Conservation (phyloP, 495 filamentous ascomycete species). For the Aspergillus cristatus region DNA sequence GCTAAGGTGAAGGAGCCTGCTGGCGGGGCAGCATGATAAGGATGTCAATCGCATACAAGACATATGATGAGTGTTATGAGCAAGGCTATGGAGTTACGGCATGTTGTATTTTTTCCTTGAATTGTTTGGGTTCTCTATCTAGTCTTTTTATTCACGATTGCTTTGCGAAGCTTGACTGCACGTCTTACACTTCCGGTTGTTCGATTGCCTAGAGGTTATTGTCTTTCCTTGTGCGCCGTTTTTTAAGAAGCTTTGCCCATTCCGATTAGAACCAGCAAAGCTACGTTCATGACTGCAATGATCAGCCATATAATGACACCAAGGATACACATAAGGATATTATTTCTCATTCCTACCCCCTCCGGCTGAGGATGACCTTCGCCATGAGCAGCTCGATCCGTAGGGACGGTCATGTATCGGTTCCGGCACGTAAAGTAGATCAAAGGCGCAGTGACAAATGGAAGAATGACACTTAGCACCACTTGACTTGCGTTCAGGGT, state of each 20-base stretch:
- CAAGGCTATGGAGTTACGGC: slow-evolving; percentile 16
- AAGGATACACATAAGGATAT: slow-evolving; percentile 44
- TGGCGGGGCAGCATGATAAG: too few species aligned
- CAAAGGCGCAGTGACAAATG: slow-evolving; percentile 72
- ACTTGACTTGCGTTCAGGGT: slow-evolving; percentile 74
- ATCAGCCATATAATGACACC: slow-evolving; percentile 56
- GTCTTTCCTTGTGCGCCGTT: neutral
- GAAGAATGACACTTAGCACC: slow-evolving; percentile 68
- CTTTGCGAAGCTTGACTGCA: slow-evolving; percentile 1
- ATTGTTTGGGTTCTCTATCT: neutral
- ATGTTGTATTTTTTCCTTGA: slow-evolving; percentile 1
- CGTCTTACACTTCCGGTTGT: too few species aligned
- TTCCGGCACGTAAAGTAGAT: slow-evolving; percentile 81
- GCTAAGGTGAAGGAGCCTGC: slow-evolving; percentile 69
- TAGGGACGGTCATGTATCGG: slow-evolving; percentile 67
- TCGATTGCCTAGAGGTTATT: neutral
- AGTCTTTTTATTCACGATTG: neutral
- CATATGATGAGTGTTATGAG: too few species aligned
- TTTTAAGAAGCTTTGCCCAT: slow-evolving; percentile 37
- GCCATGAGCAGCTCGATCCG: slow-evolving; percentile 15
- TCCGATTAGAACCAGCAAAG: slow-evolving; percentile 60
- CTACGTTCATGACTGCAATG: slow-evolving; percentile 65
- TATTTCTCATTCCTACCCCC: slow-evolving; percentile 51
- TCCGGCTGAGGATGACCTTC: slow-evolving; percentile 19
- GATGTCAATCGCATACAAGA: too few species aligned